Evolutionary conservation across 208 protist genomes (phyloP).

Genomic region (Crithidia acanthocephali): DNA sequence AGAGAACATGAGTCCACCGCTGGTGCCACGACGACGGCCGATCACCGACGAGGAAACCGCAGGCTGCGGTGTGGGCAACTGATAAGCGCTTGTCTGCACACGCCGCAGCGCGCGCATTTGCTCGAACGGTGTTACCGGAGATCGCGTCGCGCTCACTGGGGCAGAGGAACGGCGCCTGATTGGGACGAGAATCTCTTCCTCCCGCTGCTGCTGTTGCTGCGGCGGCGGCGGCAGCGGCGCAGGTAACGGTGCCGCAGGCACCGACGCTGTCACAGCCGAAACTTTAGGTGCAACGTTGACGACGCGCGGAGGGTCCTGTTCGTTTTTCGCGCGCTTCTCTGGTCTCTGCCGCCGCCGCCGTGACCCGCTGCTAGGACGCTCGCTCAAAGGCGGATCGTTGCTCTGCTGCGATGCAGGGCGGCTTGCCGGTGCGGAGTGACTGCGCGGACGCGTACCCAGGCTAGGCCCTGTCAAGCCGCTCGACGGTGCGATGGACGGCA

Average conservation of each 20-base stretch:
- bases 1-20: conserved; percentile 7
- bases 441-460: not conserved
- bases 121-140: conserved; percentile 3
- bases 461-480: not conserved
- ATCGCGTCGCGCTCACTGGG: conserved; percentile 1
- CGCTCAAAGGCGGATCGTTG: not conserved
- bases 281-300: not conserved
- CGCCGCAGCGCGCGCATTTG: conserved; percentile 17
- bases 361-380: not conserved
- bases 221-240: not conserved
- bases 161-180: conserved; percentile 2
- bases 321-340: conserved; percentile 1
- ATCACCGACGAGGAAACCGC: conserved; percentile 2
- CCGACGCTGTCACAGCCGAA: not conserved
- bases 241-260: not conserved
- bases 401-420: not conserved
- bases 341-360: conserved; percentile 9
- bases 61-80: not conserved
- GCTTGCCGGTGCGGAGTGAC: conserved; percentile 8
- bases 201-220: not conserved
- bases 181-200: conserved; percentile 5
- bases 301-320: not conserved
- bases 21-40: conserved; percentile 14
- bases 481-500: conserved; percentile 1
- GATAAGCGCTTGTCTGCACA: conserved; percentile 2